A percentile compares a stretch with the other conserved stretches of the same genome.
Evolutionary conservation across 371 early-diverging fungal species (phyloP).

Genomic region (Mucor irregularis): DNA sequence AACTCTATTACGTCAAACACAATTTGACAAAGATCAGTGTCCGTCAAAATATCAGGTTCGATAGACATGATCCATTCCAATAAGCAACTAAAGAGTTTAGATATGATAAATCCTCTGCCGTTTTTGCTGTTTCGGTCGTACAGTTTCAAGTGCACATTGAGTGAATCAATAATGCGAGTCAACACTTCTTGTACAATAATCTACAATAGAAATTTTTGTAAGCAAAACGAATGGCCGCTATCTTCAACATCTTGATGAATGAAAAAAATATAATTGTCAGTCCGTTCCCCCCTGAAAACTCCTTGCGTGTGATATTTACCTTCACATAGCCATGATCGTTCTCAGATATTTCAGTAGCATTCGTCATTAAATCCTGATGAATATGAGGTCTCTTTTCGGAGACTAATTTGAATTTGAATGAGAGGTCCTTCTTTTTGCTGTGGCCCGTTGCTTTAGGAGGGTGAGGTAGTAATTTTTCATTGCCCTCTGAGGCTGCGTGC

Average conservation of each 20-base stretch:
- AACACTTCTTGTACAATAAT: conserved; percentile 63
- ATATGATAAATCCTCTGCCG: conserved; percentile 58
- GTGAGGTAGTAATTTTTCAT: conserved; percentile 10
- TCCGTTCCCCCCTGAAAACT: no score
- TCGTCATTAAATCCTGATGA: conserved; percentile 22
- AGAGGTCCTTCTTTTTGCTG: conserved; percentile 33
- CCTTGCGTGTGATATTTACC: no score
- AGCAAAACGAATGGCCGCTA: no score
- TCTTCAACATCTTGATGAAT: no score
- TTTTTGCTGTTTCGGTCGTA: conserved; percentile 47
- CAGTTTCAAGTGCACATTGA: conserved; percentile 68
- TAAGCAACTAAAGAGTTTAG: conserved; percentile 69
- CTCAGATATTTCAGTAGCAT: conserved; percentile 21
- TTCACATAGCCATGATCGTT: conserved; percentile 48
- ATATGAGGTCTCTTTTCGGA: conserved; percentile 39
- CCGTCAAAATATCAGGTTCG: conserved; percentile 59
- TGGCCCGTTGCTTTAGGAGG: background rate
- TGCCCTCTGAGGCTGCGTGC: conserved; percentile 35
- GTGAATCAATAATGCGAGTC: conserved; percentile 64
- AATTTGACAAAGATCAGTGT: conserved; percentile 63
- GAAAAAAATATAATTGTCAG: background rate
- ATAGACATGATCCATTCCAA: conserved; percentile 79
- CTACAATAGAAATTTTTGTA: no score
- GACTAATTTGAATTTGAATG: conserved; percentile 43
- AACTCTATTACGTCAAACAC: conserved; percentile 77